These are phyloP conservation scores for Plenodomus tracheiphilus DNA, from an alignment of 2,329 filamentous ascomycete species.

Conservation along the genomic window DNA sequence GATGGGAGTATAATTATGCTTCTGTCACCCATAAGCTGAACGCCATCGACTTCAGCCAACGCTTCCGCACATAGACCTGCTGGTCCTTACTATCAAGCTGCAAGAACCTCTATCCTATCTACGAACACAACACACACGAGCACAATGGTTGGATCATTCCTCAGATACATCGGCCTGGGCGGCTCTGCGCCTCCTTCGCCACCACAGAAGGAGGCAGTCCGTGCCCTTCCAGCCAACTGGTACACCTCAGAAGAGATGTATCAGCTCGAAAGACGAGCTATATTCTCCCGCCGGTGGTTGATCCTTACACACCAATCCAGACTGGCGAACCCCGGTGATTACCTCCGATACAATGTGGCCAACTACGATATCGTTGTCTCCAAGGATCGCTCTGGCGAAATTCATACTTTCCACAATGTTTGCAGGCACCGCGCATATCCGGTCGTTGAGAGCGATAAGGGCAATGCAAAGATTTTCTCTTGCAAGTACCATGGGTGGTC, in stretches of 20 bases:
- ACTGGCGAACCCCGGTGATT: slow-evolving; percentile 59
- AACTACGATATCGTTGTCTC: slow-evolving; percentile 50
- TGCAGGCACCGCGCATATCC: slow-evolving; percentile 52
- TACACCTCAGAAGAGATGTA: slow-evolving; percentile 50
- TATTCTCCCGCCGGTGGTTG: slow-evolving; percentile 61
- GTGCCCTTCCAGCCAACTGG: slow-evolving; percentile 49
- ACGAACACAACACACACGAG: not conserved
- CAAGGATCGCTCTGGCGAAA: slow-evolving; percentile 41
- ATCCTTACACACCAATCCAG: slow-evolving; percentile 59
- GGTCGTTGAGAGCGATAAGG: slow-evolving; percentile 43
- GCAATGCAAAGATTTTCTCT: slow-evolving; percentile 46
- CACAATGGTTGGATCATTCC: slow-evolving; percentile 30
- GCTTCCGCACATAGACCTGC: not conserved
- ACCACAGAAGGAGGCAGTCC: slow-evolving; percentile 34
- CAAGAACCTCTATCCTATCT: not conserved
- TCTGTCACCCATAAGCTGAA: slow-evolving; percentile 9
- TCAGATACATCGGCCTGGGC: slow-evolving; percentile 33
- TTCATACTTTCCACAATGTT: slow-evolving; percentile 51
- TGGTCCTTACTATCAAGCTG: not conserved
- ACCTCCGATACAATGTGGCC: slow-evolving; percentile 54
- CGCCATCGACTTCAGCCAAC: slow-evolving; percentile 6
- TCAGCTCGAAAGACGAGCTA: slow-evolving; percentile 53
- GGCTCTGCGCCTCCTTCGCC: slow-evolving; percentile 13
- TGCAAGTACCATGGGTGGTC: slow-evolving; percentile 55
- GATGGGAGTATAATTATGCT: slow-evolving; percentile 26